Evolutionary conservation across 2,329 filamentous ascomycete species (phyloP).

Genomic region (Aciculosporium take): DNA sequence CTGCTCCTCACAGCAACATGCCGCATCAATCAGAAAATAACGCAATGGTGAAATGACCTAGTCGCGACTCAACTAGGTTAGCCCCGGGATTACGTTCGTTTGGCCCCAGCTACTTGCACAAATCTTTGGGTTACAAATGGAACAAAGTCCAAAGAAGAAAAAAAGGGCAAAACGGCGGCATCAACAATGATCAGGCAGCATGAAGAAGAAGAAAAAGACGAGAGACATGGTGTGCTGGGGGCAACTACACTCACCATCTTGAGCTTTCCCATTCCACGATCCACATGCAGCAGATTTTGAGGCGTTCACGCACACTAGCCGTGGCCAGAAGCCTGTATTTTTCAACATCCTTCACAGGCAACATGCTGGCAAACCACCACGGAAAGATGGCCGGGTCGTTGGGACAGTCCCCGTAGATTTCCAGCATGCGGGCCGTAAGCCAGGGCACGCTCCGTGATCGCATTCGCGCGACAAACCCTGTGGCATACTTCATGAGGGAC

Average conservation of each 20-base stretch:
- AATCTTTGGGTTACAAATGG: not conserved
- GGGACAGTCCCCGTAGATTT: conserved; percentile 65
- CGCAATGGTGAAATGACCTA: conserved; percentile 19
- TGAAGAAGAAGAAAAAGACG: not conserved
- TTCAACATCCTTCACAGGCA: conserved; percentile 63
- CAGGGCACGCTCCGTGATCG: conserved; percentile 54
- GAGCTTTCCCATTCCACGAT: conserved; percentile 56
- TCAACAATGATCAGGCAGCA: not conserved
- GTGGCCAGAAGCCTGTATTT: conserved; percentile 65
- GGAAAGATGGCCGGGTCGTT: conserved; percentile 64
- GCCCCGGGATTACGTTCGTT: conserved; percentile 10
- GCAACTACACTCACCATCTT: conserved; percentile 47
- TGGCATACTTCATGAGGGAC: conserved; percentile 49
- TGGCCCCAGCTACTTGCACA: not conserved
- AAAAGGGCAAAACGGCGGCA: not conserved
- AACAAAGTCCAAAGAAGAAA: not conserved
- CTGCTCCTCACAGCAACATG: not conserved
- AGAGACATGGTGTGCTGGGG: not conserved
- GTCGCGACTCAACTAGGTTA: conserved; percentile 13
- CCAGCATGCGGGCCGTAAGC: conserved; percentile 57
- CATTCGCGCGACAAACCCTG: conserved; percentile 57
- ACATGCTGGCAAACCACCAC: conserved; percentile 78
- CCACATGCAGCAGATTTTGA: conserved; percentile 76
- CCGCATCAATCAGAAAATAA: conserved; percentile 16
- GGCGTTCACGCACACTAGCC: conserved; percentile 60